Conservation (phyloP, 2,329 filamentous ascomycete species). For the Colletotrichum zoysiae region DNA sequence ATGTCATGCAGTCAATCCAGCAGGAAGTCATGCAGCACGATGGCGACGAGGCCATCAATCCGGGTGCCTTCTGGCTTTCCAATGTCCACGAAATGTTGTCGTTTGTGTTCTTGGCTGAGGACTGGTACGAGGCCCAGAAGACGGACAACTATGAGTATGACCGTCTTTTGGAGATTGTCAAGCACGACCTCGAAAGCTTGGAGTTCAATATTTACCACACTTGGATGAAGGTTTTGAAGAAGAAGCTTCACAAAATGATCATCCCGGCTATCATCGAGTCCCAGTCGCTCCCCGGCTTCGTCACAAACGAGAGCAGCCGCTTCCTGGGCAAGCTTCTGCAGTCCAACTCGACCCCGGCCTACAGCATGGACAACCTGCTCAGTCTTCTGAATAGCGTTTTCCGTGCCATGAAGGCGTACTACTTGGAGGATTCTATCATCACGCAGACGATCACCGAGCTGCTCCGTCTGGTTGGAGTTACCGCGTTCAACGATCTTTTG, state of each 20-base stretch:
- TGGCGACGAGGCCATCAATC: conserved; percentile 96
- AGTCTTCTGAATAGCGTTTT: conserved; percentile 97
- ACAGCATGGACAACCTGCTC: conserved; percentile 98
- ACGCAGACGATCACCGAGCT: conserved; percentile 96
- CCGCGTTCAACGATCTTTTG: conserved; percentile 96
- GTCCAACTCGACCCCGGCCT: conserved; percentile 90
- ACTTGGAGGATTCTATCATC: conserved; percentile 95
- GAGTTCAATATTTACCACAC: conserved; percentile 99
- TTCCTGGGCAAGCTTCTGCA: conserved; percentile 98
- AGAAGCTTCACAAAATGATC: conserved; percentile 99
- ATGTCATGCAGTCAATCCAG: conserved; percentile 99
- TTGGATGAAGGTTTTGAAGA: conserved; percentile 99
- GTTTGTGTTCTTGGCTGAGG: conserved; percentile 98
- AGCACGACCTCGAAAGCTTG: conserved; percentile 96
- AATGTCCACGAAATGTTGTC: conserved; percentile 99
- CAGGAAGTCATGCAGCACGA: conserved; percentile 99
- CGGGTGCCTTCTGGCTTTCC: conserved; percentile 97
- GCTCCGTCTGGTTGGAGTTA: conserved; percentile 92
- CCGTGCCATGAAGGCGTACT: conserved; percentile 99
- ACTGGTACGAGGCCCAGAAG: conserved; percentile 99
- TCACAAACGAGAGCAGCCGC: conserved; percentile 97
- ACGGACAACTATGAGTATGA: conserved; percentile 99
- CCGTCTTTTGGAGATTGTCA: conserved; percentile 96
- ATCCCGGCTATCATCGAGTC: conserved; percentile 99
- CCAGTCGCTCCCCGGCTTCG: conserved; percentile 96